Percentiles rank a stretch among this genome's conserved stretches.
Evolutionary conservation across 2,329 filamentous ascomycete genomes (phyloP).

Genomic region (Arthrocladium fulminans): DNA sequence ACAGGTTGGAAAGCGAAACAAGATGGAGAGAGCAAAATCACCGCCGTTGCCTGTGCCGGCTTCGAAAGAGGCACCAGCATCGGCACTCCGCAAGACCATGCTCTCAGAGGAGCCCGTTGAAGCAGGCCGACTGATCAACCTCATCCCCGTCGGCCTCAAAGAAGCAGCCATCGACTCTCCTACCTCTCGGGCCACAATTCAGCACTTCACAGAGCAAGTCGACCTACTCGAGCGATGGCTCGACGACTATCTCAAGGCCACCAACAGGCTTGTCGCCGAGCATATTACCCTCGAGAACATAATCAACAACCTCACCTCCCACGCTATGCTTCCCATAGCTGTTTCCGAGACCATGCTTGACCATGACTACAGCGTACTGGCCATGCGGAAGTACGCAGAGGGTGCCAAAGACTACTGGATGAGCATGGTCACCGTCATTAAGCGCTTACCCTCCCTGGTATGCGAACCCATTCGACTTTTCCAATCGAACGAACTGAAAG

Average conservation of each 20-base stretch:
- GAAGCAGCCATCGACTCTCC: slow-evolving; percentile 95
- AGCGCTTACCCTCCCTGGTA: slow-evolving; percentile 65
- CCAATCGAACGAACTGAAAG: slow-evolving; percentile 66
- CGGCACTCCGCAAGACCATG: not conserved
- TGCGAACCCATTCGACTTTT: slow-evolving; percentile 76
- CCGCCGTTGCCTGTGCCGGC: not conserved
- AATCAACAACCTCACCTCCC: slow-evolving; percentile 66
- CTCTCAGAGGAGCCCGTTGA: slow-evolving; percentile 17
- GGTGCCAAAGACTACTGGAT: slow-evolving; percentile 82
- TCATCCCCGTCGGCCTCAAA: slow-evolving; percentile 70
- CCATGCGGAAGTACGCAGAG: slow-evolving; percentile 75
- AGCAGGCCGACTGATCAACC: slow-evolving; percentile 38
- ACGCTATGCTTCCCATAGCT: slow-evolving; percentile 62
- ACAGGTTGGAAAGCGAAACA: not conserved
- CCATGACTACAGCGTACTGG: slow-evolving; percentile 86
- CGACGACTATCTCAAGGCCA: slow-evolving; percentile 57
- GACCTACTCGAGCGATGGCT: slow-evolving; percentile 91
- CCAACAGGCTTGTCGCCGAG: slow-evolving; percentile 54
- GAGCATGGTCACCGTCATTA: slow-evolving; percentile 62
- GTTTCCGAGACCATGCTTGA: slow-evolving; percentile 80
- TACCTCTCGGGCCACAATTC: slow-evolving; percentile 77
- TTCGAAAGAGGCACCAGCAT: not conserved
- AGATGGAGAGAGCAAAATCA: slow-evolving; percentile 3
- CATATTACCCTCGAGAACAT: slow-evolving; percentile 68
- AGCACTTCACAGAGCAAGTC: slow-evolving; percentile 85